Conservation (phyloP, 306 rosid species). For the Vigna unguiculata region DNA sequence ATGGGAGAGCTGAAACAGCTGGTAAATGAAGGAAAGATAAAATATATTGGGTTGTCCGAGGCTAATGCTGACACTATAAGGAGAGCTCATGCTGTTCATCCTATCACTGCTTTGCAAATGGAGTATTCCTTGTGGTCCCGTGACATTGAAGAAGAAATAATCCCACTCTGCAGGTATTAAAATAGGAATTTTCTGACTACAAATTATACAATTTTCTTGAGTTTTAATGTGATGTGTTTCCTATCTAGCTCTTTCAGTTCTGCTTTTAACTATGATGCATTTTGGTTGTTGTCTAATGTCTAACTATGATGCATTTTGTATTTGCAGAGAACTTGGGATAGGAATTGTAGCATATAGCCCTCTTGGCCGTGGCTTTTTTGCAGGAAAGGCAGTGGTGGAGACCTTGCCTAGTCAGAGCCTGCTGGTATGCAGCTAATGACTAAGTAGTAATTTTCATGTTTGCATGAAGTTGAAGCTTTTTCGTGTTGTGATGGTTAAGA, state of each 20-base stretch:
- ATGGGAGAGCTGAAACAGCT: constrained; percentile 69
- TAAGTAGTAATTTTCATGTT: constrained; percentile 25
- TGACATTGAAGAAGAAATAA: constrained; percentile 68
- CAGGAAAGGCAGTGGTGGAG: constrained; percentile 72
- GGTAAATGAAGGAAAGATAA: constrained; percentile 73
- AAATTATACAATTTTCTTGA: not conserved
- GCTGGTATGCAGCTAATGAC: constrained; percentile 51
- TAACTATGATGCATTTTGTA: constrained; percentile 11
- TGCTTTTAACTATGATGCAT: constrained; percentile 18
- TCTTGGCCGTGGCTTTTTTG: constrained; percentile 78
- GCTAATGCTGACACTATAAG: constrained; percentile 66
- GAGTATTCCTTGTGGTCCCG: constrained; percentile 76
- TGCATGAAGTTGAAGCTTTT: constrained; percentile 16
- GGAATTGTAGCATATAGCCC: constrained; percentile 80
- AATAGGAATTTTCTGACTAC: not conserved
- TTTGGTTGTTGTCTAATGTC: not conserved
- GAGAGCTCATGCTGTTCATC: constrained; percentile 78
- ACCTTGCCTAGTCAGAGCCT: constrained; percentile 62
- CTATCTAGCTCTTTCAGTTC: constrained; percentile 1
- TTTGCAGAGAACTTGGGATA: constrained; percentile 69
- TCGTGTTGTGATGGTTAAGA: not conserved
- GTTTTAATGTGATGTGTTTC: constrained; percentile 1
- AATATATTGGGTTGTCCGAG: constrained; percentile 67
- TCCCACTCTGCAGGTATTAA: constrained; percentile 72
- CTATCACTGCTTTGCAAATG: constrained; percentile 80